Evolutionary conservation across 108 stramenopile species (phyloP).

Genomic region (Cyclotella atomus): DNA sequence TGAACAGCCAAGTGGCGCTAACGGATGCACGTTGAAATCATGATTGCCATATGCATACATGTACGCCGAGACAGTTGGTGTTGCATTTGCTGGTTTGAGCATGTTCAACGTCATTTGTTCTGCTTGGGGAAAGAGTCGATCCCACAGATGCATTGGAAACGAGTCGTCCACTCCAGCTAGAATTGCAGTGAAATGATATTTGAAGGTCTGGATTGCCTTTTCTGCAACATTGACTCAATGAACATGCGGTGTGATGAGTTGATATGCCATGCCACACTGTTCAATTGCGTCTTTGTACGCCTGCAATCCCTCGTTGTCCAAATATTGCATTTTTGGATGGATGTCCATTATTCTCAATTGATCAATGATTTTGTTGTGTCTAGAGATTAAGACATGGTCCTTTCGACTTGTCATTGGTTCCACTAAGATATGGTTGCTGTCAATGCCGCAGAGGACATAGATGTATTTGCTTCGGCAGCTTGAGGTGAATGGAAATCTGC

Average conservation of each 20-base stretch:
- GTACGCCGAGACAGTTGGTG: not conserved
- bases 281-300: not conserved
- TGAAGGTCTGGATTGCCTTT: not conserved
- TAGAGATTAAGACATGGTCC: not conserved
- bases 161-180: slow-evolving; percentile 1
- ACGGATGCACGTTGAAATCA: not conserved
- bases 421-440: not conserved
- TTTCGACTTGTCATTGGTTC: not conserved
- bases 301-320: not conserved
- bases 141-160: slow-evolving; percentile 40
- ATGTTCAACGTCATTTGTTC: slow-evolving; percentile 42
- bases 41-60: not conserved
- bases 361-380: not conserved
- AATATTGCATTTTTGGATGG: not conserved
- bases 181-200: slow-evolving; percentile 30
- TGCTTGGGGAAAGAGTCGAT: slow-evolving; percentile 45
- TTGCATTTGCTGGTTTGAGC: slow-evolving; percentile 34
- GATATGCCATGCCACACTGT: not conserved
- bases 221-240: slow-evolving; percentile 54
- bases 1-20: slow-evolving; percentile 1
- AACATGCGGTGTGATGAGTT: not conserved
- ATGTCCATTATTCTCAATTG: not conserved
- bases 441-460: not conserved
- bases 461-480: not conserved
- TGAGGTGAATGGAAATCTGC: not conserved